Evolutionary conservation across 2,329 filamentous ascomycete species (phyloP), one percentile per base, ranked within the genome.

Genomic region (Fusarium coicis): DNA sequence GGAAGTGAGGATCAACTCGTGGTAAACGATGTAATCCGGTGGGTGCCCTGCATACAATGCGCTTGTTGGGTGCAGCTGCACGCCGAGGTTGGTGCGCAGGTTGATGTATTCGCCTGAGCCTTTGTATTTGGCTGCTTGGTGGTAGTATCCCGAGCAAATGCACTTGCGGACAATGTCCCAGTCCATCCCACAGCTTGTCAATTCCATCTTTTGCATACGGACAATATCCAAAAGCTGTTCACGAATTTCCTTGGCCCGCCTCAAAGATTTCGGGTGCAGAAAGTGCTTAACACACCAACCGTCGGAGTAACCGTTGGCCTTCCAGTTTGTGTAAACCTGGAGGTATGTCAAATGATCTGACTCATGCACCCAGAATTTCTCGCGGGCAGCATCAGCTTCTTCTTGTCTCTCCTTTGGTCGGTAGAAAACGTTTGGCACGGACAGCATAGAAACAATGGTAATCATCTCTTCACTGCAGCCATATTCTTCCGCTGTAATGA

Each of bases 321-420:
- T 94, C 96, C 96, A 99, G 80, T 98, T 96, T 12, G 92, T 92
- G 83, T 97, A 99, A 2, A 99, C 96, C 79, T 98, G 95, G 7
- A 99, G 89, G 47, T 98, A 93, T 1, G 96, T 99, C 44, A 99
- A 86, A 80, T 99, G 96, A 81, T 99, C 96, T 4, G 95, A 98
- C 83, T 99, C 96, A 34, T 96, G 95, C 12, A 99, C 96, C 84
- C 97, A 98, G 83, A 99, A 99, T 82, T 98, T 98, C 81, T 99
- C 96, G 34, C 96, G 91, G 39, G 96, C 95, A 2, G 95, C 92
- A 78, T 99, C 96, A 10, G 96, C 96, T 84, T 99, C 96, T 79
- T 99, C 96, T 78, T 97, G 93, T 2, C 96, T 92, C 82, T 99
- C 97, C 80, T 97, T 98, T 7, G 96, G 96, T 11, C 97, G 91